phyloP scores from a whole-genome alignment of 495 filamentous ascomycete species.

The Acidomyces sp. region DNA sequence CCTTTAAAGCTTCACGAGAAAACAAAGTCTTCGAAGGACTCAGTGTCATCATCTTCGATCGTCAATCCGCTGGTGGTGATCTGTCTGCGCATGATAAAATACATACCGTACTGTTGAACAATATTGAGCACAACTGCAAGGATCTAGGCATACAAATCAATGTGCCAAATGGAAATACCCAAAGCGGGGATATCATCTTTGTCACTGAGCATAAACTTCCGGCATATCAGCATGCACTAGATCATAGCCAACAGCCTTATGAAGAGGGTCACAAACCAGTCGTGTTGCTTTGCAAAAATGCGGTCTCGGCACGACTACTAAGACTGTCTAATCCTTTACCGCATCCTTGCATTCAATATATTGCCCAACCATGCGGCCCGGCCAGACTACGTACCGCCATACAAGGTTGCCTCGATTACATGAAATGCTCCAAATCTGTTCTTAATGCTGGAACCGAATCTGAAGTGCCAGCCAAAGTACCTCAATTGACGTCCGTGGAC shows the following conservation, averaged over 20 bases:
- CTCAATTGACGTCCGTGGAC: too few relatives aligned
- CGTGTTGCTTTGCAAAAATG: constrained; percentile 12
- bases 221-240: too few relatives aligned
- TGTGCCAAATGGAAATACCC: background rate
- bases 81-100: background rate
- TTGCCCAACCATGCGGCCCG: constrained; percentile 7
- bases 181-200: too few relatives aligned
- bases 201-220: too few relatives aligned
- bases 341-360: constrained; percentile 2
- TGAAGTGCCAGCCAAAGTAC: too few relatives aligned
- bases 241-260: too few relatives aligned
- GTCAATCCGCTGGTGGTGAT: constrained; percentile 5
- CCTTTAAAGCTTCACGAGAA: too few relatives aligned
- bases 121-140: background rate
- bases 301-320: constrained; percentile 7
- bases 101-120: background rate
- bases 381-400: constrained; percentile 3
- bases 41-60: background rate
- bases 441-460: background rate
- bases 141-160: background rate
- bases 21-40: too few relatives aligned
- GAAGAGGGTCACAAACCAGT: too few relatives aligned
- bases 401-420: constrained; percentile 1
- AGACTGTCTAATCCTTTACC: background rate
- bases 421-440: background rate